Evolutionary conservation across 192 early-diverging fungal species (phyloP).

Genomic region (Spizellomyces punctatus): DNA sequence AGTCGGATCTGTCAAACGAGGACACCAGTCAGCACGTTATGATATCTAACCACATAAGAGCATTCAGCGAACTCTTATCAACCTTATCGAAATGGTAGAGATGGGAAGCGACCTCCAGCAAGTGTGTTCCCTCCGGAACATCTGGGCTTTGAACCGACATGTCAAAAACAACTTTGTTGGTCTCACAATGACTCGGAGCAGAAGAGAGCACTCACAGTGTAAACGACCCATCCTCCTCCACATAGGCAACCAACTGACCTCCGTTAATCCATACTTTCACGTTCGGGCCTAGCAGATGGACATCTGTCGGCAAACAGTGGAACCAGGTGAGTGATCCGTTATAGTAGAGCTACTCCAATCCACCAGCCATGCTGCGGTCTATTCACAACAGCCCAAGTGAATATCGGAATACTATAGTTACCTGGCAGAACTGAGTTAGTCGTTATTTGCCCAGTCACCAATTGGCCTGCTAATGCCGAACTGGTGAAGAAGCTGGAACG

Average conservation of each 20-base stretch:
- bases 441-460: not conserved
- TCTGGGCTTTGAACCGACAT: constrained; percentile 19
- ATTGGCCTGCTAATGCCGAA: not conserved
- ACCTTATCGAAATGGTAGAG: constrained; percentile 41
- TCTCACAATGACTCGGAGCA: not conserved
- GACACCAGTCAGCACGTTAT: not conserved
- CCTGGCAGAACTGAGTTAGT: not conserved
- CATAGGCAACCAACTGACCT: constrained; percentile 33
- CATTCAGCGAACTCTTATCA: not conserved
- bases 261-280: constrained; percentile 38
- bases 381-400: not conserved
- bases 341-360: too few relatives aligned
- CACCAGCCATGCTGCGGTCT: too few relatives aligned
- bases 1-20: constrained; percentile 10
- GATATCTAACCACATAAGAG: not conserved
- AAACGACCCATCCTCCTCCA: constrained; percentile 46
- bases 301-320: constrained; percentile 1
- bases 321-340: not conserved
- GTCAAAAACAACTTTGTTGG: not conserved
- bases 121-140: constrained; percentile 44
- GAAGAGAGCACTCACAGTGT: constrained; percentile 30
- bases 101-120: constrained; percentile 36
- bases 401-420: not conserved
- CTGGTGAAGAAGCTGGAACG: too few relatives aligned
- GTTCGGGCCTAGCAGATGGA: constrained; percentile 21